A percentile compares a stretch with the other conserved stretches of the same genome.
Evolutionary conservation across 805 yeast species (phyloP).

Genomic region (Tetrapisispora nanseiensis): DNA sequence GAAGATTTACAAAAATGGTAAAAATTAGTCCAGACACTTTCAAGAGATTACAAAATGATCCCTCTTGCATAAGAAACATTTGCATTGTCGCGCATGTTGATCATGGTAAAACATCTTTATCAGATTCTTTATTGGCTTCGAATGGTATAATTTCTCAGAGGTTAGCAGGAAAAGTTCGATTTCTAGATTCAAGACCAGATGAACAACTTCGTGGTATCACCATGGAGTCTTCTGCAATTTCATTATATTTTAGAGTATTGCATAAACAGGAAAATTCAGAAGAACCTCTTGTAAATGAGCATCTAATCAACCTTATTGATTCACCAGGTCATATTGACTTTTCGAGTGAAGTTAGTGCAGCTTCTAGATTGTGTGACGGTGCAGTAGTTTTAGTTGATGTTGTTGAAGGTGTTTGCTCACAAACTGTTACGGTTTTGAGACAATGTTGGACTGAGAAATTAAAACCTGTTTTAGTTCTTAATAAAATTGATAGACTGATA

Average conservation of each 20-base stretch:
- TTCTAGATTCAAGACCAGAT: slow-evolving; percentile 87
- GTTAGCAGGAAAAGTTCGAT: slow-evolving; percentile 91
- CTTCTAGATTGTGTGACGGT: slow-evolving; percentile 93
- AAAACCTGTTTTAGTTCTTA: slow-evolving; percentile 78
- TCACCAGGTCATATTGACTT: slow-evolving; percentile 99
- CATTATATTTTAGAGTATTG: slow-evolving; percentile 74
- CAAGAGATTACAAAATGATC: slow-evolving; percentile 55
- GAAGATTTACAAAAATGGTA: too few species aligned
- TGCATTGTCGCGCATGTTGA: slow-evolving; percentile 97
- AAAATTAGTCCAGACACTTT: slow-evolving; percentile 57
- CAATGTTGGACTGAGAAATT: slow-evolving; percentile 93
- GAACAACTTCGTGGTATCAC: slow-evolving; percentile 95
- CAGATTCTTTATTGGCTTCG: slow-evolving; percentile 86
- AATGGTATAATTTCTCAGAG: slow-evolving; percentile 93
- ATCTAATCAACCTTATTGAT: slow-evolving; percentile 83
- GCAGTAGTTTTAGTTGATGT: slow-evolving; percentile 93
- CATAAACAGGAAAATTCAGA: slow-evolving; percentile 34
- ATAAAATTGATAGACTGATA: slow-evolving; percentile 82
- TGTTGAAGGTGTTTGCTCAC: slow-evolving; percentile 97
- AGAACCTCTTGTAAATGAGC: slow-evolving; percentile 55
- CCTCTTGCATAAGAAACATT: slow-evolving; percentile 70
- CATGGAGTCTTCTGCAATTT: slow-evolving; percentile 94
- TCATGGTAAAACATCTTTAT: slow-evolving; percentile 93
- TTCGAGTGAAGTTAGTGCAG: slow-evolving; percentile 91
- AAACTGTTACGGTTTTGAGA: slow-evolving; percentile 86